phyloP scores from a whole-genome alignment of 768 basidiomycete species.

The Leucogyrophana mollusca region DNA sequence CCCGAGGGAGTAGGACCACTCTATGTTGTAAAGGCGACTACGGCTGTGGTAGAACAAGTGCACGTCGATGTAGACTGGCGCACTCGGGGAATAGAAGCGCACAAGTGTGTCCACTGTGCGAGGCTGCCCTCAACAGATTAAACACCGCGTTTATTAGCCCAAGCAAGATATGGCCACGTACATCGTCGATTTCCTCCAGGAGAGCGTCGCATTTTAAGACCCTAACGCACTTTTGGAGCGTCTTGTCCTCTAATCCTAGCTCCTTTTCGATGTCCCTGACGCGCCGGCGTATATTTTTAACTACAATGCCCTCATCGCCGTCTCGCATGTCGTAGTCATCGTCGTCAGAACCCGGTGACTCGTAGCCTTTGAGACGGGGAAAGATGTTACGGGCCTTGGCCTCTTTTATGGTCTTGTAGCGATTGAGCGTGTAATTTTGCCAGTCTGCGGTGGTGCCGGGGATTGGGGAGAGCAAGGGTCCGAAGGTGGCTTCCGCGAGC shows the following conservation, averaged over 20 bases:
- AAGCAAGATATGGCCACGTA: neutral
- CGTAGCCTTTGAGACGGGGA: neutral
- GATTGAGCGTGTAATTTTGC: slow-evolving; percentile 7
- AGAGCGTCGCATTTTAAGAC: neutral
- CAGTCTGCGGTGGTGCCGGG: neutral
- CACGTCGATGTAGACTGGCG: slow-evolving; percentile 14
- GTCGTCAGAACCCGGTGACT: slow-evolving; percentile 1
- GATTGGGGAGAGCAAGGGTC: slow-evolving; percentile 8
- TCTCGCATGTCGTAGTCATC: too few relatives aligned
- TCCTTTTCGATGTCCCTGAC: slow-evolving; percentile 2
- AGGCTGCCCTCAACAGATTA: neutral
- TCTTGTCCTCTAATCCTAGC: neutral
- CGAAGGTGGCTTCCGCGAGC: slow-evolving; percentile 7
- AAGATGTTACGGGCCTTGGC: neutral
- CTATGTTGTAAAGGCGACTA: neutral
- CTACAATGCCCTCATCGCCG: neutral
- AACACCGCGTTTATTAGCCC: neutral
- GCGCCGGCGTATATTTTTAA: neutral
- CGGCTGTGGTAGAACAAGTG: slow-evolving; percentile 13
- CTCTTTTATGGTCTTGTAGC: slow-evolving; percentile 2
- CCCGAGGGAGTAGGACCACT: slow-evolving; percentile 13
- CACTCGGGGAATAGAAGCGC: slow-evolving; percentile 7
- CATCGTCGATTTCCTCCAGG: slow-evolving; percentile 1
- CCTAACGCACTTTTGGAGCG: slow-evolving; percentile 10
- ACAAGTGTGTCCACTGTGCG: slow-evolving; percentile 1